A percentile compares a stretch with the other conserved stretches of the same genome.
Evolutionary conservation across 805 yeast species (phyloP).

Genomic region (Nakazawaea siamensis): DNA sequence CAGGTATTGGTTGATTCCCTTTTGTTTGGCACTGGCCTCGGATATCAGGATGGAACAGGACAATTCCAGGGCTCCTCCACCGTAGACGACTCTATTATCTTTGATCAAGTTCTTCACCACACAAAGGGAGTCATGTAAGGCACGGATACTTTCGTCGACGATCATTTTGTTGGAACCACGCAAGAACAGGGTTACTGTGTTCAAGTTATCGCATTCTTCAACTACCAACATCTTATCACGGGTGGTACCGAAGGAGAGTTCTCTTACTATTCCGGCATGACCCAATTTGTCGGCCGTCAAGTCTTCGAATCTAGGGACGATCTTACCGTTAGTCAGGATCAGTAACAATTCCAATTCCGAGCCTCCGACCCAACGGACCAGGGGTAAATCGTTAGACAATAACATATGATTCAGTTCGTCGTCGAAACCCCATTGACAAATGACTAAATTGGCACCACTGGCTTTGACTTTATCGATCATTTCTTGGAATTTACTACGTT

Average conservation of each 20-base stretch:
- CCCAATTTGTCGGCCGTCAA: slow-evolving; percentile 78
- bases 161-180: slow-evolving; percentile 98
- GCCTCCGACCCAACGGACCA: slow-evolving; percentile 99
- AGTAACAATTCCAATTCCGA: slow-evolving; percentile 93
- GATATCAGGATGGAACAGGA: slow-evolving; percentile 87
- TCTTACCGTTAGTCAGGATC: slow-evolving; percentile 94
- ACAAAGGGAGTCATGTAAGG: slow-evolving; percentile 92
- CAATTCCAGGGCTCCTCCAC: slow-evolving; percentile 98
- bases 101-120: slow-evolving; percentile 93
- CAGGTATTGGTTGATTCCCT: slow-evolving; percentile 96
- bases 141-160: slow-evolving; percentile 93
- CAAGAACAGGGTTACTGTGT: slow-evolving; percentile 86
- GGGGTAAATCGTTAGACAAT: slow-evolving; percentile 82
- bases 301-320: slow-evolving; percentile 96
- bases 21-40: slow-evolving; percentile 85
- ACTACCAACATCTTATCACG: slow-evolving; percentile 92
- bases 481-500: slow-evolving; percentile 80
- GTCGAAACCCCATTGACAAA: slow-evolving; percentile 99
- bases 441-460: slow-evolving; percentile 92
- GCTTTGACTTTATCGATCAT: slow-evolving; percentile 84
- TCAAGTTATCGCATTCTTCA: slow-evolving; percentile 79
- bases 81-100: slow-evolving; percentile 94
- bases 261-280: slow-evolving; percentile 74
- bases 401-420: slow-evolving; percentile 96
- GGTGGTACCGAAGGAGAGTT: slow-evolving; percentile 92